phyloP scores from a whole-genome alignment of 495 filamentous ascomycete genomes.

The Daldinia decipiens region DNA sequence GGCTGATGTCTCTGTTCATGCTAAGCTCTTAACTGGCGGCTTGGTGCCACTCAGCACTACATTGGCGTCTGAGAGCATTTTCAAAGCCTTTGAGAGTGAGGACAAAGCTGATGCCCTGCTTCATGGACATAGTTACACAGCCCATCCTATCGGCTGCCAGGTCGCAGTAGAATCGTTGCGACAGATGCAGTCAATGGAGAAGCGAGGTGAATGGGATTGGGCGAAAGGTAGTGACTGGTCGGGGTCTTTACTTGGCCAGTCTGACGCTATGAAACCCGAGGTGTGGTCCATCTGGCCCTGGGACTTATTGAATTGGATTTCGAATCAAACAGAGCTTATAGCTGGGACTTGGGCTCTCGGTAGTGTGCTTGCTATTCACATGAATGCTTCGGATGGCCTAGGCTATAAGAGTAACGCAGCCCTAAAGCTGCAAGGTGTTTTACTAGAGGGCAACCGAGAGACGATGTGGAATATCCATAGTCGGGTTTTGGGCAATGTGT shows the following conservation, averaged over 20 bases:
- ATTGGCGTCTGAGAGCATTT: slow-evolving; percentile 74
- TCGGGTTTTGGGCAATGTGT: slow-evolving; percentile 77
- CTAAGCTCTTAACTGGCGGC: slow-evolving; percentile 82
- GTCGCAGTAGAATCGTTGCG: slow-evolving; percentile 70
- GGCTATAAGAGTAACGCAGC: slow-evolving; percentile 77
- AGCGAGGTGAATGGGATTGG: slow-evolving; percentile 61
- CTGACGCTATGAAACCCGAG: slow-evolving; percentile 6
- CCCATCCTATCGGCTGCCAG: slow-evolving; percentile 78
- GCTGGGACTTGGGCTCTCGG: slow-evolving; percentile 76
- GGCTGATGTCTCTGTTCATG: slow-evolving; percentile 78
- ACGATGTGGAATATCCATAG: slow-evolving; percentile 69
- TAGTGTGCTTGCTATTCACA: slow-evolving; percentile 72
- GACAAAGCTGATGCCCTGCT: slow-evolving; percentile 78
- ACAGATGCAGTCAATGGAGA: slow-evolving; percentile 66
- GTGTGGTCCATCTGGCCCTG: slow-evolving; percentile 78
- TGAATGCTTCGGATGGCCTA: slow-evolving; percentile 57
- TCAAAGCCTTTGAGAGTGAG: slow-evolving; percentile 70
- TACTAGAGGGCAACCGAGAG: slow-evolving; percentile 51
- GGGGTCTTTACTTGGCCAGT: slow-evolving; percentile 7
- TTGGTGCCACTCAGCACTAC: slow-evolving; percentile 78
- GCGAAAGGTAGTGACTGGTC: slow-evolving; percentile 54
- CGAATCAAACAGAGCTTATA: slow-evolving; percentile 56
- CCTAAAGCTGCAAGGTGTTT: slow-evolving; percentile 63
- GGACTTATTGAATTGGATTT: slow-evolving; percentile 65
- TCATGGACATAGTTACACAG: slow-evolving; percentile 85